Base-by-base conservation (phyloP, 2,329 filamentous ascomycete genomes). In the Phaeoacremonium minimum region DNA sequence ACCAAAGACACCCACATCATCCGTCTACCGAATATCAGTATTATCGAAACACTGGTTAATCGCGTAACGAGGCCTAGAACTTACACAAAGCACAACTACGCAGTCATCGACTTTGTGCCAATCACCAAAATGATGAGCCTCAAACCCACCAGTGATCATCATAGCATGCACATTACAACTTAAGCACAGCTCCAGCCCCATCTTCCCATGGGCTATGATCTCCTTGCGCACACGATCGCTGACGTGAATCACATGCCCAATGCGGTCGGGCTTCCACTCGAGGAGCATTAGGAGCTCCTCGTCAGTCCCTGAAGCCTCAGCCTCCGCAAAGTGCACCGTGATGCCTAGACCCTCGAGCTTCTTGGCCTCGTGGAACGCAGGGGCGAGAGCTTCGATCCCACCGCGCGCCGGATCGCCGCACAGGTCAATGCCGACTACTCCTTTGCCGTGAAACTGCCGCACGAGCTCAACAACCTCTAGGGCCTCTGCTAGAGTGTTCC, bases 201-300 rank as follows among this genome's bases (percentile, higher is more conserved):
- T 53, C 2, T 67, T 67, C 11, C 67, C 64, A 31, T 55, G 49
- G 9, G 62, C 57, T 38, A 72, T 83, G 41, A 75, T 85, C 46
- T 76, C 69, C 30, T 58, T 51, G 51, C 74, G 80, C n/a, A 82
- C 62, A 17, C 61, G 59, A 2, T 80, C 72, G 1, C 79, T 73
- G 3, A 88, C 80, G 55, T 87, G 79, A 36, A 91, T 88, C 8
- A 89, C 85, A 61, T 93, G 87, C 0, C 87, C 87, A 8, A 94
- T 61, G 6, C 87, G 66, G 40, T 80, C 71, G 1, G 87, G 87
- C 30, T 59, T 45, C 69, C 80, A 91, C 0, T 62, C 65, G 30
- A 94, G 66, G 36, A 93, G 59, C 2, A 71, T 75, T 11, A 65
- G 55, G 12, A 91, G 64, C 62, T 93, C 87, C 6, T 62, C 56